Conservation (phyloP, 2,329 filamentous ascomycete species). For the Bipolaris cookei region DNA sequence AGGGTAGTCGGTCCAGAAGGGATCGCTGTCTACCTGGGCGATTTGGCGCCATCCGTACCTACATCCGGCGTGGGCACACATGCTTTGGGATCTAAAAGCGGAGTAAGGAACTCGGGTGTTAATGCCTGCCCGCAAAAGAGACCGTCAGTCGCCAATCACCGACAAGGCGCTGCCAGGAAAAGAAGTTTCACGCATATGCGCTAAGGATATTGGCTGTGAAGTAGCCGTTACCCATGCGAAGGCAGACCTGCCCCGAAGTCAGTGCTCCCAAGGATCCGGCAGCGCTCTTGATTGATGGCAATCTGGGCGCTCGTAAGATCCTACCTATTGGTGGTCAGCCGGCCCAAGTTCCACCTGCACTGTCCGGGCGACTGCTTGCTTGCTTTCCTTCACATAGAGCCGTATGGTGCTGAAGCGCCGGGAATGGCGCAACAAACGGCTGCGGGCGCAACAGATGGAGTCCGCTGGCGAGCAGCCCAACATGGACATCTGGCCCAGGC, state of each 20-base stretch:
- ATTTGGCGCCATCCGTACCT: constrained; percentile 21
- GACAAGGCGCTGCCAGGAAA: constrained; percentile 24
- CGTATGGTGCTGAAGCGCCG: neutral
- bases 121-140: constrained; percentile 29
- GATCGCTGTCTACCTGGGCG: constrained; percentile 28
- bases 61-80: constrained; percentile 8
- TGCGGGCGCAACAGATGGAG: neutral
- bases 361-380: neutral
- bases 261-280: constrained; percentile 9
- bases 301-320: constrained; percentile 14
- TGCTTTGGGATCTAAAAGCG: constrained; percentile 43
- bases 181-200: constrained; percentile 26
- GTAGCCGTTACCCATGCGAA: constrained; percentile 27
- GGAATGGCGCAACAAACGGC: neutral
- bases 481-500: constrained; percentile 17
- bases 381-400: neutral
- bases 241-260: constrained; percentile 24
- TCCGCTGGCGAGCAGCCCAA: neutral
- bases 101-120: constrained; percentile 35
- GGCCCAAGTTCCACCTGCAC: neutral
- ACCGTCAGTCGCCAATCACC: constrained; percentile 30
- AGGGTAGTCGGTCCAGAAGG: constrained; percentile 25
- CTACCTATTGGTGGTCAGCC: neutral
- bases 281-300: constrained; percentile 14
- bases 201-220: constrained; percentile 33